Percentiles rank a stretch among this genome's conserved stretches.
These are phyloP conservation scores for Hymenoscyphus fraxineus DNA, from an alignment of 2,329 filamentous ascomycete species.

Conservation along the genomic window DNA sequence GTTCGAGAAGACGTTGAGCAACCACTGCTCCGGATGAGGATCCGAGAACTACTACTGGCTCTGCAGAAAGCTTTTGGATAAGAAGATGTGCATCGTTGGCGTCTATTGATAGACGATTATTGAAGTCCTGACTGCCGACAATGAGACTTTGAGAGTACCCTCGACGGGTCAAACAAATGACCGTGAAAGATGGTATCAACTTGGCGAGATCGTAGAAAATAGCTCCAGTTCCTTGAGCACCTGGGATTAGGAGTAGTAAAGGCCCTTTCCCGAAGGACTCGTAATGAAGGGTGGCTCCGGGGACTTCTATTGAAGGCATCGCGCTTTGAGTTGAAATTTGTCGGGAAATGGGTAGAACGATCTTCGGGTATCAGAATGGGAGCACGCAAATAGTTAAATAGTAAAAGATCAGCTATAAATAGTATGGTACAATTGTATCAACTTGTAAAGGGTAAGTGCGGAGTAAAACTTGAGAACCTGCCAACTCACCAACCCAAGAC, in stretches of 20 bases:
- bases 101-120: slow-evolving; percentile 30
- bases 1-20: slow-evolving; percentile 10
- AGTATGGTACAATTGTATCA: no score
- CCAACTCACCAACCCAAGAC: no score
- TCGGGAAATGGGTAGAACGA: no score
- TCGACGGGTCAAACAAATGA: slow-evolving; percentile 33
- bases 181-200: slow-evolving; percentile 29
- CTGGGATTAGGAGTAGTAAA: slow-evolving; percentile 33
- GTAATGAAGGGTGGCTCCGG: slow-evolving; percentile 33
- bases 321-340: no score
- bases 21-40: slow-evolving; percentile 23
- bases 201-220: slow-evolving; percentile 28
- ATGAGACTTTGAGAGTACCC: slow-evolving; percentile 27
- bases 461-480: no score
- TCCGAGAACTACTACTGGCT: slow-evolving; percentile 19
- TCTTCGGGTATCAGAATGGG: no score
- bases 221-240: slow-evolving; percentile 31
- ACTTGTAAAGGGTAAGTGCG: no score
- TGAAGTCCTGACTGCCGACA: slow-evolving; percentile 28
- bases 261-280: slow-evolving; percentile 32
- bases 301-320: slow-evolving; percentile 18
- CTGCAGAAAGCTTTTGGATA: slow-evolving; percentile 13
- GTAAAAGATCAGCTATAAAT: no score
- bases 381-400: no score
- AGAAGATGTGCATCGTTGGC: slow-evolving; percentile 33